Evolutionary conservation across 306 rosid genomes (phyloP).

Genomic region (Ziziphus jujuba): DNA sequence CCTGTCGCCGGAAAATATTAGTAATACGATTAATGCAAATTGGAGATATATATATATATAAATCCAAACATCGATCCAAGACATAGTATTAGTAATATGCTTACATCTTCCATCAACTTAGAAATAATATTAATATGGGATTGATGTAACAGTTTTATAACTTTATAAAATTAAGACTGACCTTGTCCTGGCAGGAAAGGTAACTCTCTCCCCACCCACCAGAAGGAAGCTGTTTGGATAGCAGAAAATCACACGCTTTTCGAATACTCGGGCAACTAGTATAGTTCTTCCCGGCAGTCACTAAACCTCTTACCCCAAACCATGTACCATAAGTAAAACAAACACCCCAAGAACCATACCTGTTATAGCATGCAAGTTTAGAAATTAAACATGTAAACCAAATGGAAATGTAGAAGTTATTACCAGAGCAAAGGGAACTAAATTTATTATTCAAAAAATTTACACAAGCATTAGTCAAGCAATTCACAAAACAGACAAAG

Average conservation of each 20-base stretch:
- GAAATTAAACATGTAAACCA: constrained; percentile 24
- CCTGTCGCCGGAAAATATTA: constrained; percentile 39
- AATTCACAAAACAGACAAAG: constrained; percentile 16
- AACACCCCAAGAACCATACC: constrained; percentile 95
- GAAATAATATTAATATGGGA: too few species aligned
- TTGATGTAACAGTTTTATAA: too few species aligned
- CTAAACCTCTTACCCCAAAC: constrained; percentile 80
- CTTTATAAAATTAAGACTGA: constrained; percentile 12
- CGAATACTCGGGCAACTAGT: constrained; percentile 50
- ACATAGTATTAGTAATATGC: too few species aligned
- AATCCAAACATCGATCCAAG: not conserved
- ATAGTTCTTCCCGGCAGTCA: constrained; percentile 73
- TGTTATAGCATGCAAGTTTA: constrained; percentile 41
- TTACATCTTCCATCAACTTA: too few species aligned
- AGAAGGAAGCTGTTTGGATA: constrained; percentile 70
- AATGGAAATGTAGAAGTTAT: constrained; percentile 3
- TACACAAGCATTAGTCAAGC: not conserved
- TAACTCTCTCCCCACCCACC: constrained; percentile 98
- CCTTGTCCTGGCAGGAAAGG: constrained; percentile 88
- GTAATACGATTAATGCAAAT: not conserved
- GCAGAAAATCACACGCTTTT: constrained; percentile 74
- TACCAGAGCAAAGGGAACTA: constrained; percentile 4
- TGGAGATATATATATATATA: not conserved
- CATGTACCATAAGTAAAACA: constrained; percentile 85
- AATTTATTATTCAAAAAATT: not conserved